Percentiles rank a stretch among this genome's conserved stretches.
phyloP scores from a whole-genome alignment of 1,284 basidiomycete genomes.

The Trichosporon asahii region DNA sequence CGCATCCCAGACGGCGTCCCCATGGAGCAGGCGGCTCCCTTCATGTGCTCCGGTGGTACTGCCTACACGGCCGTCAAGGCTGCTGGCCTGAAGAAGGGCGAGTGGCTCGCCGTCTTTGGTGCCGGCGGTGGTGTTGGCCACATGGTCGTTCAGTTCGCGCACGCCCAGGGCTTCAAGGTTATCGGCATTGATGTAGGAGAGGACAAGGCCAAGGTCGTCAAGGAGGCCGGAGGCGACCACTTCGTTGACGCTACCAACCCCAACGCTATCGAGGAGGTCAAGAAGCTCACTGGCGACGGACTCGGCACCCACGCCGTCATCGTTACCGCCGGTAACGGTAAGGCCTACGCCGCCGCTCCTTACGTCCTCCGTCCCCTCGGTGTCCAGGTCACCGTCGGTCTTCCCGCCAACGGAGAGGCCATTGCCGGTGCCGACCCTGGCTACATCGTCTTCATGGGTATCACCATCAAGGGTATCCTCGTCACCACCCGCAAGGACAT shows the following conservation, averaged over 20 bases:
- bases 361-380: constrained; percentile 19
- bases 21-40: constrained; percentile 24
- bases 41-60: constrained; percentile 26
- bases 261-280: constrained; percentile 16
- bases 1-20: constrained; percentile 19
- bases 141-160: constrained; percentile 27
- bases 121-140: constrained; percentile 26
- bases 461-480: constrained; percentile 47
- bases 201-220: constrained; percentile 18
- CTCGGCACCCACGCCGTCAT: constrained; percentile 23
- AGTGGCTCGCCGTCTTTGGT: constrained; percentile 18
- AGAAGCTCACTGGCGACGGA: constrained; percentile 17
- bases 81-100: constrained; percentile 18
- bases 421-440: constrained; percentile 39
- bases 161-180: constrained; percentile 21
- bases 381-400: constrained; percentile 22
- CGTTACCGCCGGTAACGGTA: constrained; percentile 24
- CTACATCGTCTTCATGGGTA: constrained; percentile 47
- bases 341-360: constrained; percentile 21
- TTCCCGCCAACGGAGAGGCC: constrained; percentile 32
- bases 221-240: constrained; percentile 15
- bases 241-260: constrained; percentile 21
- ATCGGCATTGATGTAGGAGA: constrained; percentile 24
- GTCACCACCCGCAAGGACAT: constrained; percentile 32
- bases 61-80: constrained; percentile 27